Evolutionary conservation across 352 stramenopile species (phyloP).

Genomic region (Lagenidium giganteum): DNA sequence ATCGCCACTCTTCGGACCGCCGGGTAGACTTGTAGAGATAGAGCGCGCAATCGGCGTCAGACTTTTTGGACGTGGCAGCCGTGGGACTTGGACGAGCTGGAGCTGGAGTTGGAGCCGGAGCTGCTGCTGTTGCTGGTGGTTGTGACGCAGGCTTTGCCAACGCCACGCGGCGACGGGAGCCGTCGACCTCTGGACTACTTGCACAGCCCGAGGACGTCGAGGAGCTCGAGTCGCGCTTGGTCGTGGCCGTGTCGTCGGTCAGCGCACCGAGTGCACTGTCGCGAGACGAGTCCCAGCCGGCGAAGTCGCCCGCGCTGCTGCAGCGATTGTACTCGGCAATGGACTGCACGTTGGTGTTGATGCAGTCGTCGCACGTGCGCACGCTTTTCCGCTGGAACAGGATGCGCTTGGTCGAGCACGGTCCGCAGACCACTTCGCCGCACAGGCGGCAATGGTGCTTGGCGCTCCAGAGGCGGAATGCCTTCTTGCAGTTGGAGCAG

Average conservation of each 20-base stretch:
- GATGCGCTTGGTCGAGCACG: conserved; percentile 57
- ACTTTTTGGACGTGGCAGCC: background rate
- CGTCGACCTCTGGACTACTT: too few relatives aligned
- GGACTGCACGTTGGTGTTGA: conserved; percentile 42
- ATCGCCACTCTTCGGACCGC: conserved; percentile 9
- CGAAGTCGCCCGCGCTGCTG: conserved; percentile 27
- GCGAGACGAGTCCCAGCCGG: too few relatives aligned
- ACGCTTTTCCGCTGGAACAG: conserved; percentile 53
- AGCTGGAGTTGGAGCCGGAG: too few relatives aligned
- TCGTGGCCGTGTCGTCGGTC: too few relatives aligned
- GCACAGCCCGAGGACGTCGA: too few relatives aligned
- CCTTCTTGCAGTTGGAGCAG: conserved; percentile 49
- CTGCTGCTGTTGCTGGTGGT: background rate
- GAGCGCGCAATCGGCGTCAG: too few relatives aligned
- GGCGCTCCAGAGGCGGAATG: conserved; percentile 43
- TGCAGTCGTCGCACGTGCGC: conserved; percentile 58
- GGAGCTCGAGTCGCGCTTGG: too few relatives aligned
- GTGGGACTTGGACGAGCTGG: conserved; percentile 2
- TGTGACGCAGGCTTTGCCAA: background rate
- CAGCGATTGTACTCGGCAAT: conserved; percentile 26
- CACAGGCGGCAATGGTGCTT: conserved; percentile 71
- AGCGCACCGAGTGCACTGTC: too few relatives aligned
- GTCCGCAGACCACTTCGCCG: conserved; percentile 54
- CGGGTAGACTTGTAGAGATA: background rate
- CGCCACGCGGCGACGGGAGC: conserved; percentile 9